phyloP scores from a whole-genome alignment of 495 filamentous ascomycete genomes.

The Umbilicaria muhlenbergii region DNA sequence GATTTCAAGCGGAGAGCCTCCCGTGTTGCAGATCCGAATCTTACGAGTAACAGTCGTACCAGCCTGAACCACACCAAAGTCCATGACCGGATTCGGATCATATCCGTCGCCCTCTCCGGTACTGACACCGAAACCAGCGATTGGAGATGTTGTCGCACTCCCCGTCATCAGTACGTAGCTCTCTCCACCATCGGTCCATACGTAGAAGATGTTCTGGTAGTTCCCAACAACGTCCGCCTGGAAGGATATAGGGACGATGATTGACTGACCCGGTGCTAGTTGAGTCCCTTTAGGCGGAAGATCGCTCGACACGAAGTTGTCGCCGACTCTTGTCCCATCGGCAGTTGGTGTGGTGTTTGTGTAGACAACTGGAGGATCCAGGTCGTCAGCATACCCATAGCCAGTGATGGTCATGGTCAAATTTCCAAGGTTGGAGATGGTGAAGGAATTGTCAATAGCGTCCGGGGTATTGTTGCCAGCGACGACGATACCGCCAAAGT shows the following conservation, averaged over 20 bases:
- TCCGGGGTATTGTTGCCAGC: slow-evolving; percentile 10
- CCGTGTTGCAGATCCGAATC: slow-evolving; percentile 19
- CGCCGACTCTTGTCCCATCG: slow-evolving; percentile 5
- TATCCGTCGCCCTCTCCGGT: slow-evolving; percentile 11
- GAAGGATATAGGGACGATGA: slow-evolving; percentile 17
- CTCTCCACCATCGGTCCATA: slow-evolving; percentile 19
- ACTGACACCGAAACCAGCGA: slow-evolving; percentile 13
- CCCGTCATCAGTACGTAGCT: slow-evolving; percentile 15
- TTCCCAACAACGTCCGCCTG: slow-evolving; percentile 12
- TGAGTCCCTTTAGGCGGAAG: slow-evolving; percentile 14
- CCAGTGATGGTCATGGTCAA: slow-evolving; percentile 3
- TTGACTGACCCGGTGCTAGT: slow-evolving; percentile 13
- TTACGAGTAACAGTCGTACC: slow-evolving; percentile 8
- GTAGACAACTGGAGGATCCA: neutral
- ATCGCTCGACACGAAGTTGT: slow-evolving; percentile 17
- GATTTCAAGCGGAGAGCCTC: slow-evolving; percentile 17
- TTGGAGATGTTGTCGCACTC: slow-evolving; percentile 14
- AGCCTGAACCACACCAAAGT: slow-evolving; percentile 15
- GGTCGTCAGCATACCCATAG: slow-evolving; percentile 5
- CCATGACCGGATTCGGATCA: slow-evolving; percentile 15
- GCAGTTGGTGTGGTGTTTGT: slow-evolving; percentile 4
- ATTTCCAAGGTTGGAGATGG: slow-evolving; percentile 21
- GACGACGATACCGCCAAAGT: slow-evolving; percentile 23
- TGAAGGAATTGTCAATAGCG: slow-evolving; percentile 15
- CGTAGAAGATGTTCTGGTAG: slow-evolving; percentile 12